Evolutionary conservation across 345 rosid species (phyloP).

Genomic region (Pugionium cornutum): DNA sequence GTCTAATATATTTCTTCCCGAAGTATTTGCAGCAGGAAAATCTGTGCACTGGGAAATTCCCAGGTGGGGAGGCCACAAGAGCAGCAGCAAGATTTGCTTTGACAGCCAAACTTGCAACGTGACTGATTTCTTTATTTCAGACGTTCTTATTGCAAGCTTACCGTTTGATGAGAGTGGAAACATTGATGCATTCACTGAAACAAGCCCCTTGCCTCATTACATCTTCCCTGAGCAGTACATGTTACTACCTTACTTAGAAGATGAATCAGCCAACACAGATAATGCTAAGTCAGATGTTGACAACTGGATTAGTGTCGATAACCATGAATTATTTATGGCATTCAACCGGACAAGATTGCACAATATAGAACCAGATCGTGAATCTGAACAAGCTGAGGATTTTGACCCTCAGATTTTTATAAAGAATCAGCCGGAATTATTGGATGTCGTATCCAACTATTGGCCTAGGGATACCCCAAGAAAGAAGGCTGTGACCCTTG

Average conservation of each 20-base stretch:
- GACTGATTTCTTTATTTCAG: constrained; percentile 38
- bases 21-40: constrained; percentile 29
- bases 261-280: constrained; percentile 22
- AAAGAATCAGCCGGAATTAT: no score
- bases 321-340: constrained; percentile 55
- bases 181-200: constrained; percentile 32
- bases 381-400: no score
- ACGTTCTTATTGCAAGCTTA: background rate
- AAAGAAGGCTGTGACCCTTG: constrained; percentile 61
- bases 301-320: constrained; percentile 44
- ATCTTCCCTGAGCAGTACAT: constrained; percentile 62
- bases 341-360: constrained; percentile 60
- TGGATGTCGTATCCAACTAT: no score
- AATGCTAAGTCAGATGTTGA: constrained; percentile 51
- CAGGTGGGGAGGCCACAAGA: constrained; percentile 39
- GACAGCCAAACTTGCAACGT: constrained; percentile 40
- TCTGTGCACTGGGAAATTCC: constrained; percentile 36
- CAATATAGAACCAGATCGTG: constrained; percentile 45
- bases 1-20: constrained; percentile 16
- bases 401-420: no score
- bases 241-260: constrained; percentile 62
- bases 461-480: constrained; percentile 40
- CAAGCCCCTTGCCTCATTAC: constrained; percentile 11
- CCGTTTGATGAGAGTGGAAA: background rate
- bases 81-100: constrained; percentile 33